Evolutionary conservation across 2,329 filamentous ascomycete species (phyloP).

Genomic region (Teratosphaeria epicoccoides): DNA sequence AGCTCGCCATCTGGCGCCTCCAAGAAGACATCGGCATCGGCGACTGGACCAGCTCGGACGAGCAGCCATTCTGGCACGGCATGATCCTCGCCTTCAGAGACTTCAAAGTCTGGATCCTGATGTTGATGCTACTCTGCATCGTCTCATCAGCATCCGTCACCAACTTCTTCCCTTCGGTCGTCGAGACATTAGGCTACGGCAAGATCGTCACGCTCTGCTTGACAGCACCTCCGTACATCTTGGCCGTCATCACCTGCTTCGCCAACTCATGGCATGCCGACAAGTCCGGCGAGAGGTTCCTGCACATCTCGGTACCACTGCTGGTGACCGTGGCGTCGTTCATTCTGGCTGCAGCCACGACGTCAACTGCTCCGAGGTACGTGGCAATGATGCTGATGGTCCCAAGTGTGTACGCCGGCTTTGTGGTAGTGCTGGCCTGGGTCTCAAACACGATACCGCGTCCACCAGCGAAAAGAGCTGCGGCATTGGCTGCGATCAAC

Average conservation of each 20-base stretch:
- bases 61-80: constrained; percentile 24
- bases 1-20: constrained; percentile 22
- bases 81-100: constrained; percentile 24
- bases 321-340: constrained; percentile 22
- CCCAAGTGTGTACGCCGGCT: constrained; percentile 47
- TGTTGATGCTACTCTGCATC: constrained; percentile 27
- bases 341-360: constrained; percentile 22
- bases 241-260: constrained; percentile 26
- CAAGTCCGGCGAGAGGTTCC: constrained; percentile 30
- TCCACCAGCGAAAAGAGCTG: constrained; percentile 45
- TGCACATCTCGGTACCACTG: constrained; percentile 27
- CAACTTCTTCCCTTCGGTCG: constrained; percentile 25
- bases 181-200: constrained; percentile 26
- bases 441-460: constrained; percentile 42
- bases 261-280: constrained; percentile 31
- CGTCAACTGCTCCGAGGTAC: constrained; percentile 22
- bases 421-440: constrained; percentile 51
- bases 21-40: constrained; percentile 25
- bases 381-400: constrained; percentile 27
- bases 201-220: constrained; percentile 24
- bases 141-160: constrained; percentile 25
- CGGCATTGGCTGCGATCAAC: constrained; percentile 46
- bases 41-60: constrained; percentile 21
- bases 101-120: constrained; percentile 26
- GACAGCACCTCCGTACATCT: constrained; percentile 25